These are phyloP conservation scores for Colletotrichum caudatum DNA, from an alignment of 2,329 filamentous ascomycete species.

Conservation along the genomic window DNA sequence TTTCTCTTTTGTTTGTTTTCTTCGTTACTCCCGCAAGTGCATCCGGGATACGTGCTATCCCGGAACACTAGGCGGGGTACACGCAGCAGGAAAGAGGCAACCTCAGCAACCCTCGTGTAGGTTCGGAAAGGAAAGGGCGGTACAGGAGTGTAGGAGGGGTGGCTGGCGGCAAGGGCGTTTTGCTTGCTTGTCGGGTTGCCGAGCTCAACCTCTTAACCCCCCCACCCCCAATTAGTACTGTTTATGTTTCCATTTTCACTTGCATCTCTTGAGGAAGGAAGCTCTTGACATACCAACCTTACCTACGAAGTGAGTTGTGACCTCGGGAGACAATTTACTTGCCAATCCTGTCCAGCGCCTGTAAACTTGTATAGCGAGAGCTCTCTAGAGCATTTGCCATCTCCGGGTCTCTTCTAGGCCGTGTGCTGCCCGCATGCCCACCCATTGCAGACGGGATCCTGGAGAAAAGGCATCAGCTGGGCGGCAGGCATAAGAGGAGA, in stretches of 20 bases:
- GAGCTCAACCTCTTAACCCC: not conserved
- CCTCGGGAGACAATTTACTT: not conserved
- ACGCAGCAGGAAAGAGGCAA: constrained; percentile 13
- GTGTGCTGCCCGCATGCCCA: constrained; percentile 23
- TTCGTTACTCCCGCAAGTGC: not conserved
- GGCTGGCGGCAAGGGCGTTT: constrained; percentile 30
- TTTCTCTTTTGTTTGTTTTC: not conserved
- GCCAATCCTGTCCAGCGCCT: not conserved
- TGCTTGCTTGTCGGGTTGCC: constrained; percentile 1
- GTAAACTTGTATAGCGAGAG: not conserved
- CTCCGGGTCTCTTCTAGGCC: constrained; percentile 24
- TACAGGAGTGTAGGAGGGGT: not conserved
- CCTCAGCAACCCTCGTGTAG: not conserved
- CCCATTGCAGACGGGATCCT: constrained; percentile 21
- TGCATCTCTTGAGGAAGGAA: not conserved
- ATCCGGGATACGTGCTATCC: not conserved
- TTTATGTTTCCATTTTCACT: not conserved
- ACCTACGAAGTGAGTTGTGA: not conserved
- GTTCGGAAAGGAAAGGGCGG: constrained; percentile 10
- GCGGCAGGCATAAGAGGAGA: constrained; percentile 26
- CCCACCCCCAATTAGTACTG: not conserved
- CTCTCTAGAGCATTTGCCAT: not conserved
- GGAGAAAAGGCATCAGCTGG: constrained; percentile 42
- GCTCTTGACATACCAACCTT: no score
- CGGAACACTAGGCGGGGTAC: not conserved